Percentiles rank a stretch among this genome's conserved stretches.
phyloP scores from a whole-genome alignment of 106 monocot genomes.

The Iris macrosiphon region DNA sequence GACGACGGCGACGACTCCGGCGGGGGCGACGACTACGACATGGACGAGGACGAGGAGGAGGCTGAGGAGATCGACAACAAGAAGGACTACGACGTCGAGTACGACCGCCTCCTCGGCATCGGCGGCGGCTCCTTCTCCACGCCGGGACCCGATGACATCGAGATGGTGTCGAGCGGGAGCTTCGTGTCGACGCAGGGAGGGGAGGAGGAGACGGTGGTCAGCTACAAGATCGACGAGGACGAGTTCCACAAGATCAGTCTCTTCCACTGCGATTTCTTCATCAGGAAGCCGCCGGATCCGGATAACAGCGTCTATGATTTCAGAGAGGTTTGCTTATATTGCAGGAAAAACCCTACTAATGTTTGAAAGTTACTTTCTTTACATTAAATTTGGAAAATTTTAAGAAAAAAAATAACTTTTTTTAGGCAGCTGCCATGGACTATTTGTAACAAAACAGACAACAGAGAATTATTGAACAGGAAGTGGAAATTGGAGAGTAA shows the following conservation, averaged over 20 bases:
- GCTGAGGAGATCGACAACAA: conserved; percentile 96
- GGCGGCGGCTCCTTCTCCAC: not conserved
- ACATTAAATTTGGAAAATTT: too few relatives aligned
- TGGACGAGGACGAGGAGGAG: conserved; percentile 64
- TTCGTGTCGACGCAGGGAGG: conserved; percentile 78
- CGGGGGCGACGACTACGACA: conserved; percentile 61
- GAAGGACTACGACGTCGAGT: conserved; percentile 99
- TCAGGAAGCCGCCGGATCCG: conserved; percentile 84
- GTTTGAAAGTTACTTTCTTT: too few relatives aligned
- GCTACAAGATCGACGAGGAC: conserved; percentile 89
- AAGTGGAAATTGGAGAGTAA: too few relatives aligned
- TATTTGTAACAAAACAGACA: too few relatives aligned
- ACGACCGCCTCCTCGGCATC: conserved; percentile 52
- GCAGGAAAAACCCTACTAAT: too few relatives aligned
- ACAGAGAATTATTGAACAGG: too few relatives aligned
- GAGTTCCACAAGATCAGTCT: conserved; percentile 96
- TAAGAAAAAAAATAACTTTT: too few relatives aligned
- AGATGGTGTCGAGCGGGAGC: conserved; percentile 56
- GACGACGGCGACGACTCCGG: conserved; percentile 58
- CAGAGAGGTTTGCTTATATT: conserved; percentile 64
- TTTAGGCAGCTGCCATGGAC: too few relatives aligned
- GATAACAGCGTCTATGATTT: conserved; percentile 85
- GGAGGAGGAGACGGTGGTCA: conserved; percentile 76
- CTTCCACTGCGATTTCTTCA: conserved; percentile 88
- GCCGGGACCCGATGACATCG: conserved; percentile 31